Evolutionary conservation across 176 grass and related monocot species (phyloP).

Genomic region (Oryza coarctata): DNA sequence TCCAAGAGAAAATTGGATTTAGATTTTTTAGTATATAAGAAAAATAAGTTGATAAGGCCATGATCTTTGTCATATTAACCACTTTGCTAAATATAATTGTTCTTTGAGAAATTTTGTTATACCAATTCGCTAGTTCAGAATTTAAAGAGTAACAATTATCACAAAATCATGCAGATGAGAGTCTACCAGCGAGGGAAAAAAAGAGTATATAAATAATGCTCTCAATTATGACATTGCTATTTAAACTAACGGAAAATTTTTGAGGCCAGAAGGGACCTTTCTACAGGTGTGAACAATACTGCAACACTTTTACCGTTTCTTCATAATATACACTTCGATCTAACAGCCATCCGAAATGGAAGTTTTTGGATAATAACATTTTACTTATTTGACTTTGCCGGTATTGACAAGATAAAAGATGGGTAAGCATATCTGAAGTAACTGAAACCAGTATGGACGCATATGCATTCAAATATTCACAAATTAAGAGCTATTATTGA

Average conservation of each 20-base stretch:
- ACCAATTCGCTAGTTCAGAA: neutral
- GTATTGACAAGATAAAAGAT: neutral
- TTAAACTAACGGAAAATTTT: neutral
- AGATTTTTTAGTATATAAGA: neutral
- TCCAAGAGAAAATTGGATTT: neutral
- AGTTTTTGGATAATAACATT: neutral
- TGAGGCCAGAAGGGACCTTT: neutral
- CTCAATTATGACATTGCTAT: no score
- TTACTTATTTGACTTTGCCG: neutral
- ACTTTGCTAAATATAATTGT: neutral
- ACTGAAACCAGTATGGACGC: neutral
- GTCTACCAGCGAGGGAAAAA: no score
- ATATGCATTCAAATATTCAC: conserved; percentile 45
- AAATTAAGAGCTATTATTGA: conserved; percentile 55
- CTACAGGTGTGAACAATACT: neutral
- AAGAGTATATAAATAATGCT: no score
- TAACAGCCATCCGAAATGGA: neutral
- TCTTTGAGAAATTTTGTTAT: neutral
- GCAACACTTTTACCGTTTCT: neutral
- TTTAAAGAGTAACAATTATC: neutral
- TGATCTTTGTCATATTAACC: neutral
- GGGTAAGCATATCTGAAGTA: neutral
- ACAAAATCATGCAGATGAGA: neutral
- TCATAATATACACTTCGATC: neutral
- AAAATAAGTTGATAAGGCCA: neutral